Evolutionary conservation across 768 basidiomycete genomes (phyloP), one percentile per base, ranked within the genome.

Genomic region (Rhodotorula babjevae): DNA sequence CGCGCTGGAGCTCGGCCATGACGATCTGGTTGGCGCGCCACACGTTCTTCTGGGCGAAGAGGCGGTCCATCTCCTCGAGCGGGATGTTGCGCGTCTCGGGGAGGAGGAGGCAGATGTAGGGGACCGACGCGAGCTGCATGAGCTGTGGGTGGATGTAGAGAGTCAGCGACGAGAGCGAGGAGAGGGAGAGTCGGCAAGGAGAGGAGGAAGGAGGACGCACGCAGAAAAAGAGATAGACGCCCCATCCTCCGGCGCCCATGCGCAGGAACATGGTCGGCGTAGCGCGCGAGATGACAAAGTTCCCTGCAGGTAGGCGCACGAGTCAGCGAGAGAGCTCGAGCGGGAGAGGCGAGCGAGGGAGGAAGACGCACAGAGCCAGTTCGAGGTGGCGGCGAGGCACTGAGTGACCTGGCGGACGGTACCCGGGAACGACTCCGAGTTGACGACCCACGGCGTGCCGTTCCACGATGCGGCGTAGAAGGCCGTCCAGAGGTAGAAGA

Each of bases 381-480:
- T 69, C 31, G 63, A 62, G 44, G 71, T 65, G 6, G 79, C 78
- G 10, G 76, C 74, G 46, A 64, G 71, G 49, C 77, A 73, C 52
- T 78, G 77, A 16, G 78, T 79, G 19, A 81, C 63, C 42, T 77
- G 77, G 9, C 81, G 74, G 40, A 80, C 66, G 25, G 70, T 69
- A 21, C 76, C 73, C 19, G 83, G 83, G 79, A 84, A 84, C 63
- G 84, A 80, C 71, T 84, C 85, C 31, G 83, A 81, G 53, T 81
- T 81, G 40, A 85, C 81, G 53, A 85, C 83, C 84, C 84, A 85
- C 9, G 84, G 84, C 3, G 84, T 83, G 19, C 84, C 71, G 67
- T 70, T 72, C 68, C 74, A 77, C 2, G 71, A 73, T 19, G 75
- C 67, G 46, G 75, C 77, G 71, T 78, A 78, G 68, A 78, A 78